Conservation (phyloP, 352 stramenopile genomes). For the Detonula confervacea region DNA sequence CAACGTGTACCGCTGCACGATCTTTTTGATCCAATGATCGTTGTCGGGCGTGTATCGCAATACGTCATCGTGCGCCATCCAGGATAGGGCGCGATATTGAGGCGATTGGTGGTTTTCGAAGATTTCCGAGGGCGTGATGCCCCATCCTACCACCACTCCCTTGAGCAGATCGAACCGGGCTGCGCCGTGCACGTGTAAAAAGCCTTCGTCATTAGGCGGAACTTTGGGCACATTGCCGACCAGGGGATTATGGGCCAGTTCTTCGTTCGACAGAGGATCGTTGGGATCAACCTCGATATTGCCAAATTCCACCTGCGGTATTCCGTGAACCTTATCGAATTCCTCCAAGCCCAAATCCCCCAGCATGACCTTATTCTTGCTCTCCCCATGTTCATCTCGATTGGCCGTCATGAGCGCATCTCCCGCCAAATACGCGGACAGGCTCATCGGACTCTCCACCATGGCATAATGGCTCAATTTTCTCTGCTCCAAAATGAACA, state of each 20-base stretch:
- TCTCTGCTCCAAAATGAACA: slow-evolving; percentile 43
- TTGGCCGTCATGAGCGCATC: slow-evolving; percentile 12
- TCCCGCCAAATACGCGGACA: slow-evolving; percentile 46
- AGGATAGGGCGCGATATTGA: slow-evolving; percentile 44
- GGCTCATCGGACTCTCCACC: slow-evolving; percentile 42
- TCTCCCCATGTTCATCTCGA: neutral
- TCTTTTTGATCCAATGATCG: slow-evolving; percentile 40
- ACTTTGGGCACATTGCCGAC: neutral
- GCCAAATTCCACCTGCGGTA: neutral
- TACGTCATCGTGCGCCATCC: slow-evolving; percentile 55
- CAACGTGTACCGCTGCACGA: slow-evolving; percentile 68
- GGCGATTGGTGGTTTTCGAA: slow-evolving; percentile 35
- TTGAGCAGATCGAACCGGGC: slow-evolving; percentile 29
- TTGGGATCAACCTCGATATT: slow-evolving; percentile 9
- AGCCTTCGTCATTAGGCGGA: neutral
- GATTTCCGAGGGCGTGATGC: slow-evolving; percentile 6
- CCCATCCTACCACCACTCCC: slow-evolving; percentile 15
- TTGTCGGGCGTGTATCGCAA: slow-evolving; percentile 22
- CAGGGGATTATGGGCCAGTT: neutral
- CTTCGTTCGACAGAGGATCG: slow-evolving; percentile 1
- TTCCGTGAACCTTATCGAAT: neutral
- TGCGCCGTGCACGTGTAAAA: slow-evolving; percentile 16
- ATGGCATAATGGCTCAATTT: slow-evolving; percentile 54
- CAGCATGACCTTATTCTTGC: neutral
- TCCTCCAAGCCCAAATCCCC: neutral